These are phyloP conservation scores for Cichorium intybus DNA, from an alignment of 140 eudicot genomes.

Conservation along the genomic window DNA sequence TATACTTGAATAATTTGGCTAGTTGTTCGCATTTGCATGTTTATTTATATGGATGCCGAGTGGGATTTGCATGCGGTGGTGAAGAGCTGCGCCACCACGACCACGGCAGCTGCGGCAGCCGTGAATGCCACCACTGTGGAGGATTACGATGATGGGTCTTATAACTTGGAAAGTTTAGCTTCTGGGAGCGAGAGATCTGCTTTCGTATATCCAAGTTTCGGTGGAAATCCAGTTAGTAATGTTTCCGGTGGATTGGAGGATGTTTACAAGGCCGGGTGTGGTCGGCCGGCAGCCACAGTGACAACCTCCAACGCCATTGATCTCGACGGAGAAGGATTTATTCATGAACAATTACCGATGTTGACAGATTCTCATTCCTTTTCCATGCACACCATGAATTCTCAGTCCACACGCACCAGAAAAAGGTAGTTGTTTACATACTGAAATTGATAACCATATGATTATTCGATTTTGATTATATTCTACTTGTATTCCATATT, in stretches of 20 bases:
- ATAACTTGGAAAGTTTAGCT: constrained; percentile 24
- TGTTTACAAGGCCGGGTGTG: constrained; percentile 34
- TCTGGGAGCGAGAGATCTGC: constrained; percentile 10
- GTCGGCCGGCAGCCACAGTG: neutral
- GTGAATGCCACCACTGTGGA: constrained; percentile 9
- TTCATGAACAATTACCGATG: constrained; percentile 23
- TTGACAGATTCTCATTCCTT: constrained; percentile 36
- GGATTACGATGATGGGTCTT: constrained; percentile 25
- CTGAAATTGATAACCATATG: neutral
- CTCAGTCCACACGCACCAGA: constrained; percentile 36
- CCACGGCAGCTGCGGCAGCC: neutral
- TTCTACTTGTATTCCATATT: neutral
- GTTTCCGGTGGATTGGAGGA: constrained; percentile 36
- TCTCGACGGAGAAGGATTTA: constrained; percentile 19
- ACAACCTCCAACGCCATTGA: constrained; percentile 10
- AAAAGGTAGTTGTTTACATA: constrained; percentile 22
- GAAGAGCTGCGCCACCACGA: constrained; percentile 27
- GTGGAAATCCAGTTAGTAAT: neutral
- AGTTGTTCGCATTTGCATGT: neutral
- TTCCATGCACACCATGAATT: constrained; percentile 27
- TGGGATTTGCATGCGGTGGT: constrained; percentile 54
- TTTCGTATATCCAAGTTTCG: constrained; percentile 9
- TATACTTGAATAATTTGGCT: neutral
- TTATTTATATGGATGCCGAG: constrained; percentile 25
- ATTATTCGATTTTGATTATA: neutral